Evolutionary conservation across 345 rosid genomes (phyloP), one percentile per base, ranked within the genome.

Genomic region (Eucalyptus victrix): DNA sequence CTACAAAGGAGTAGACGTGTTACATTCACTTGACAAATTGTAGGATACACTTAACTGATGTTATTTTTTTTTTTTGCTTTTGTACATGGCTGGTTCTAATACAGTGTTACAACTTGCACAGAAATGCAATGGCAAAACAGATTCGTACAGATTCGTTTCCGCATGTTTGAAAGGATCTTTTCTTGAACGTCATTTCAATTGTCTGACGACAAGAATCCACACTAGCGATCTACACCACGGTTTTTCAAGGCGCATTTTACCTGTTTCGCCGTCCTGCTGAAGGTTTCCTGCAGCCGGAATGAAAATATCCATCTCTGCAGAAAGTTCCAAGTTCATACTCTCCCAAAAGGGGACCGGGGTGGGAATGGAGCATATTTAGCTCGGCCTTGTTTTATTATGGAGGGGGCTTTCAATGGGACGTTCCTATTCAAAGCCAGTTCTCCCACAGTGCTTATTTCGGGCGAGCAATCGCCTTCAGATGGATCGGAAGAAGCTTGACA

Each of bases 331-430:
- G 56, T 54, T 92, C 93, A 97, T 49, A 94, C 97, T 86, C 99
- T 95, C 87, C 97, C 99, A 9, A 95, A 95, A 3, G 99, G 98
- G 87, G 99, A 97, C 90, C 91, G 92, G 13, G 98, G 99, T 14
- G 98, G 99, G 92, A 91, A 89, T 42, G 97, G 93, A 86, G 96
- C 91, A 89, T 94, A 96, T 87, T 89, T 96, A 17, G 90, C 80
- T 56, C 95, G 93, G 65, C 91, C 80, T 87, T 92, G 88, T 56
- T 89, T 91, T 1, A 37, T 80, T 28, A 50, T 47, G 13, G 89
- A 7, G 86, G 80, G 80, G 49, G 67, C 89, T 53, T 91, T 92
- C 51, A 60, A 60, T 45, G 86, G 86, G 67, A 80, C 86, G 60
- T 62, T 89, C 86, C 88, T 90, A 44, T 86, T 83, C 86, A 91